Conservation (phyloP, 768 basidiomycete genomes). For the Suillus placidus region DNA sequence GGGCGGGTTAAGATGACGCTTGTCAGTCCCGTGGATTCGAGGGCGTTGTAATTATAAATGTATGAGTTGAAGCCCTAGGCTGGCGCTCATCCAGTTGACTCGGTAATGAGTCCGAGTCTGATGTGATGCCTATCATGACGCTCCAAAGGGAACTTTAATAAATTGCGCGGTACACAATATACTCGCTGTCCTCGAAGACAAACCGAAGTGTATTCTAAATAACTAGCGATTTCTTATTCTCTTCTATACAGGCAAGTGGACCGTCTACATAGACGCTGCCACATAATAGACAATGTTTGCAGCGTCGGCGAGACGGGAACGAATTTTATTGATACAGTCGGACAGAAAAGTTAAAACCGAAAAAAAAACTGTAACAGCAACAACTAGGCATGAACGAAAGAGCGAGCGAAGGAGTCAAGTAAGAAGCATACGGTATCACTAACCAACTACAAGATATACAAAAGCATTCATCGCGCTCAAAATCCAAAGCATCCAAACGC, state of each 20-base stretch:
- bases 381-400: not conserved
- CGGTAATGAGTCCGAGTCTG: no score
- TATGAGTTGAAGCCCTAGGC: not conserved
- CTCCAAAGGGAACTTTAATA: no score
- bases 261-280: not conserved
- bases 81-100: no score
- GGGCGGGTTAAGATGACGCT: constrained; percentile 88
- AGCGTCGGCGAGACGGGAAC: not conserved
- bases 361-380: not conserved
- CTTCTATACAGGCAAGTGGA: no score
- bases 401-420: not conserved
- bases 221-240: not conserved
- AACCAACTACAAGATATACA: constrained; percentile 3
- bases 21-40: constrained; percentile 64
- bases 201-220: not conserved
- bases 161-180: no score
- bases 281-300: not conserved
- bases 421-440: not conserved
- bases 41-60: constrained; percentile 35
- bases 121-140: no score
- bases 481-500: not conserved
- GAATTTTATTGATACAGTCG: not conserved
- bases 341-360: not conserved
- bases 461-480: not conserved
- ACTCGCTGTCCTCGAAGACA: not conserved